Evolutionary conservation across 78 protist species (phyloP).

Genomic region (Andalucia godoyi): DNA sequence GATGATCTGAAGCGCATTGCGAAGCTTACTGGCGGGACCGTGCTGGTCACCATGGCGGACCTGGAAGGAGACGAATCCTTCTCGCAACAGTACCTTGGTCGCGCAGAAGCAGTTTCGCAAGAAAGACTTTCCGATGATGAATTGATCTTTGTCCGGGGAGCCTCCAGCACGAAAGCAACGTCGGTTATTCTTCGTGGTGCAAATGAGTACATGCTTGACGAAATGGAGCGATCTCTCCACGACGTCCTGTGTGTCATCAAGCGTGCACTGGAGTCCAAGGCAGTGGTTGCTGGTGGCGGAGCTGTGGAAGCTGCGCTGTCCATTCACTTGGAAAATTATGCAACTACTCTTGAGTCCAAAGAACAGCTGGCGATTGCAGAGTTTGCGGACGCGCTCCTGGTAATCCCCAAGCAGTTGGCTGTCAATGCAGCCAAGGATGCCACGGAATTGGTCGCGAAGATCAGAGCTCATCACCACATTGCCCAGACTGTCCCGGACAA

Average conservation of each 20-base stretch:
- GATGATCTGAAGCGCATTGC: conserved; percentile 91
- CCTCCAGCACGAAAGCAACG: conserved; percentile 32
- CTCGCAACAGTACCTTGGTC: conserved; percentile 68
- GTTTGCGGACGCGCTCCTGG: conserved; percentile 94
- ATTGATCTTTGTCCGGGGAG: conserved; percentile 41
- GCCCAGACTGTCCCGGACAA: conserved; percentile 67
- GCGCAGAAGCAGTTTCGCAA: conserved; percentile 51
- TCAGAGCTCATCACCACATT: conserved; percentile 84
- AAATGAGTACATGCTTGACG: conserved; percentile 75
- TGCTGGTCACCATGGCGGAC: conserved; percentile 69
- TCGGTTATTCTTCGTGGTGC: conserved; percentile 95
- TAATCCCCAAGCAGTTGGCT: conserved; percentile 94
- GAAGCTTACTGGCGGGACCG: conserved; percentile 85
- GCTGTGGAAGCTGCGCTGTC: conserved; percentile 96
- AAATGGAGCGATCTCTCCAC: conserved; percentile 92
- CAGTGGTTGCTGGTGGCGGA: conserved; percentile 90
- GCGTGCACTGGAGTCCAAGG: conserved; percentile 76
- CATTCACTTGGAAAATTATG: conserved; percentile 87
- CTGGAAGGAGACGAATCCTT: conserved; percentile 90
- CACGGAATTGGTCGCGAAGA: conserved; percentile 88
- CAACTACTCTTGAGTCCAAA: conserved; percentile 75
- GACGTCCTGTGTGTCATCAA: conserved; percentile 95
- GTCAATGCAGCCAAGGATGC: conserved; percentile 95
- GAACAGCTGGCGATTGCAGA: conserved; percentile 95
- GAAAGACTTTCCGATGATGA: conserved; percentile 89